Evolutionary conservation across 495 filamentous ascomycete genomes (phyloP), one percentile per base, ranked within the genome.

Genomic region (Xeromyces bisporus): DNA sequence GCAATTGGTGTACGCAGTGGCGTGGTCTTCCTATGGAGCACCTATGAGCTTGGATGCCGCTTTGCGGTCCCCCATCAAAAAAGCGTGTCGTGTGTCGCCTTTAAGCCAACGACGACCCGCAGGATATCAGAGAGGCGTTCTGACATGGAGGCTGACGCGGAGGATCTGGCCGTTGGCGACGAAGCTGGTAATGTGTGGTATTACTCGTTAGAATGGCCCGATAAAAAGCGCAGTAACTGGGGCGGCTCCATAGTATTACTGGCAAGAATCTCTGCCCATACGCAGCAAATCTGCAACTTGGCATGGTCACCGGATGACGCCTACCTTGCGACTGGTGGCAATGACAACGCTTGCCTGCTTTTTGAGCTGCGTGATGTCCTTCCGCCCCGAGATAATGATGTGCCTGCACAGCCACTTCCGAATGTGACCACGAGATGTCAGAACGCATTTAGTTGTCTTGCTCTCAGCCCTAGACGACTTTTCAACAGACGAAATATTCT

Each of bases 201-300:
- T 40, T 97, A 96, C 51, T 68, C 73, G 6, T 64, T 97, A 5
- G 83, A 94, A 47, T 94, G 87, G 87, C 76, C 82, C 12, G 47
- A 56, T 25, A 37, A 48, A 14, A 40, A 56, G 3, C 40, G 42
- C 10, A 65, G 58, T 44, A 69, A 67, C 36, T 89, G 83, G 83
- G 62, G 67, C 18, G 82, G 87, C 9, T 58, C 72, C 7, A 75
- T 93, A 64, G 80, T 67, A 1, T 55, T 93, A 15, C 51, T 92
- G 23, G 78, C 75, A 8, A 73, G 75, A 38, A 77, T 96, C 33
- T 60, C 61, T 3, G 71, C 82, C 2, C 91, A 97, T 55, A 70
- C 60, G 6, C 85, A 94, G 48, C 86, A 94, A 43, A 74, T 97
- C 14, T 97, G 89, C 48, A 86, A 89, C 3, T 62, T 97, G 8